Percentiles rank a stretch among this genome's conserved stretches.
phyloP scores from a whole-genome alignment of 1,139 yeast species.

The Ogataea hybrid region DNA sequence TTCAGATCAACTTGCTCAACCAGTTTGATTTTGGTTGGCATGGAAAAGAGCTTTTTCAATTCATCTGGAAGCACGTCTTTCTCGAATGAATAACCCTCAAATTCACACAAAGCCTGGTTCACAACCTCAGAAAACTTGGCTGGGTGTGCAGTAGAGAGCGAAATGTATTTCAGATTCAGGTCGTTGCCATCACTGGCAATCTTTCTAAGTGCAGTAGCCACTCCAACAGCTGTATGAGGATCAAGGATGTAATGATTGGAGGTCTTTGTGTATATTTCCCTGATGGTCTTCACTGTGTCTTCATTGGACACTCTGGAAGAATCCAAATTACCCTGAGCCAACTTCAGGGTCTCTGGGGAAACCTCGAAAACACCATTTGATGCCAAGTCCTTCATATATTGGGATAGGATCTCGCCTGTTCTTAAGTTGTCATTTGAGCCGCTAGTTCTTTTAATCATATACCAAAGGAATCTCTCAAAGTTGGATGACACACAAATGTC shows the following conservation, averaged over 20 bases:
- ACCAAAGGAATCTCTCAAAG: slow-evolving; percentile 96
- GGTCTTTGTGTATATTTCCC: slow-evolving; percentile 53
- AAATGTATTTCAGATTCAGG: slow-evolving; percentile 55
- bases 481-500: slow-evolving; percentile 93
- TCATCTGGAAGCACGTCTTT: slow-evolving; percentile 86
- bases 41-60: slow-evolving; percentile 64
- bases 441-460: slow-evolving; percentile 72
- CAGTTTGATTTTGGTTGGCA: slow-evolving; percentile 74
- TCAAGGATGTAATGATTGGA: slow-evolving; percentile 80
- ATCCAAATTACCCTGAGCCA: slow-evolving; percentile 67
- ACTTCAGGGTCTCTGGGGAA: slow-evolving; percentile 58
- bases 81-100: slow-evolving; percentile 79
- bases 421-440: slow-evolving; percentile 53
- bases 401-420: slow-evolving; percentile 71
- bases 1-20: slow-evolving; percentile 74
- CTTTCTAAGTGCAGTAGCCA: slow-evolving; percentile 67
- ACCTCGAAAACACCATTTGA: slow-evolving; percentile 73
- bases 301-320: slow-evolving; percentile 79
- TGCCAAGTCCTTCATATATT: slow-evolving; percentile 81
- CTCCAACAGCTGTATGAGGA: slow-evolving; percentile 96
- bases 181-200: slow-evolving; percentile 47
- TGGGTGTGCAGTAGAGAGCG: slow-evolving; percentile 96
- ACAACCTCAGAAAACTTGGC: slow-evolving; percentile 98
- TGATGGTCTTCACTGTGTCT: slow-evolving; percentile 77
- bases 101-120: slow-evolving; percentile 64